A percentile compares a stretch with the other conserved stretches of the same genome.
These are phyloP conservation scores for Cystofilobasidium bisporidii DNA, from an alignment of 768 basidiomycete species.

Conservation along the genomic window DNA sequence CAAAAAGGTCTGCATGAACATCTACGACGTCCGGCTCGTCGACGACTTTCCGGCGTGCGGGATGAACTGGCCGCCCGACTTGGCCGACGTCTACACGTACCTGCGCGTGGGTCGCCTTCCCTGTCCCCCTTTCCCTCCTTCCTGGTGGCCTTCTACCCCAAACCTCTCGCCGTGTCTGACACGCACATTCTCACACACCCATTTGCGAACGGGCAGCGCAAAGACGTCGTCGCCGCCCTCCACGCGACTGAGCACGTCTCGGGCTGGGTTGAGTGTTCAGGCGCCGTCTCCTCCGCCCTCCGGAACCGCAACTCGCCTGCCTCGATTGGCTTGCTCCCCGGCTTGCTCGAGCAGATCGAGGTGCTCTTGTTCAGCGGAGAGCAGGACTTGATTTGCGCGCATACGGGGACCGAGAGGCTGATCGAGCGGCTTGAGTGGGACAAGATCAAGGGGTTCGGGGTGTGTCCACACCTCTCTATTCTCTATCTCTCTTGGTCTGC, in stretches of 20 bases:
- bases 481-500: no score
- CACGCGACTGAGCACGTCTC: slow-evolving; percentile 70
- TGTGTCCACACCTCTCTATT: slow-evolving; percentile 45
- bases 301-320: slow-evolving; percentile 52
- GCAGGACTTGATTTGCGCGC: slow-evolving; percentile 94
- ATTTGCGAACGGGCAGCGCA: no score
- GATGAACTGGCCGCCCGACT: slow-evolving; percentile 94
- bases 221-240: slow-evolving; percentile 68
- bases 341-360: slow-evolving; percentile 65
- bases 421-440: slow-evolving; percentile 78
- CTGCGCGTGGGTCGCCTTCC: slow-evolving; percentile 57
- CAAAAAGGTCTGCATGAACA: slow-evolving; percentile 70
- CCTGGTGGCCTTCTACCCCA: no score
- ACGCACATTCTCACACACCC: no score
- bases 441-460: slow-evolving; percentile 71
- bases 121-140: neutral
- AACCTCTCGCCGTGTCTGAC: no score
- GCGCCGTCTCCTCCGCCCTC: slow-evolving; percentile 57
- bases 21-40: slow-evolving; percentile 87
- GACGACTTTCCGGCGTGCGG: slow-evolving; percentile 82
- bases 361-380: slow-evolving; percentile 90
- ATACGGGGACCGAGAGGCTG: slow-evolving; percentile 78
- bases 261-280: slow-evolving; percentile 79
- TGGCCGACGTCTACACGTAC: slow-evolving; percentile 62
- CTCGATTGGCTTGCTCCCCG: slow-evolving; percentile 65